phyloP scores from a whole-genome alignment of 192 early-diverging fungal species.

The Borealophlyctis nickersoniae region DNA sequence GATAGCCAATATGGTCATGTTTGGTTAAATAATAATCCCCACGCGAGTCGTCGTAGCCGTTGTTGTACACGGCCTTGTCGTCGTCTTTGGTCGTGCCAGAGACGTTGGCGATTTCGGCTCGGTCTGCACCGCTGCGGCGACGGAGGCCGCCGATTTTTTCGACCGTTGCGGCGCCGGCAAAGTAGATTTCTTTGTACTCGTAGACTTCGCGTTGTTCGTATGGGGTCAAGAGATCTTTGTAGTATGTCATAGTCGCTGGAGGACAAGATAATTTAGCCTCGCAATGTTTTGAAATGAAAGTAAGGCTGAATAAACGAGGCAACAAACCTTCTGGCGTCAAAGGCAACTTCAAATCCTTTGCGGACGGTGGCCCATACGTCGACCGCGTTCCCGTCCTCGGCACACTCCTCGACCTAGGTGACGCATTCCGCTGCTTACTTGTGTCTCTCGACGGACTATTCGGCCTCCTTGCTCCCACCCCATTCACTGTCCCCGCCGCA shows the following conservation, averaged over 20 bases:
- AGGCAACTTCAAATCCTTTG: slow-evolving; percentile 34
- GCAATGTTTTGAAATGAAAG: background rate
- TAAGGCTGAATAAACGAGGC: background rate
- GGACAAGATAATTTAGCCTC: slow-evolving; percentile 9
- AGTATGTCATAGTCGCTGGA: slow-evolving; percentile 38
- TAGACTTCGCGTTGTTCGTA: slow-evolving; percentile 88
- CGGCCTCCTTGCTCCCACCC: background rate
- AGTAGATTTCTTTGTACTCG: slow-evolving; percentile 80
- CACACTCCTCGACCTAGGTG: background rate
- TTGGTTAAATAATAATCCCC: slow-evolving; percentile 86
- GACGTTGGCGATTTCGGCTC: slow-evolving; percentile 57
- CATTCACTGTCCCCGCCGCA: background rate
- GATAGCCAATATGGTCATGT: slow-evolving; percentile 89
- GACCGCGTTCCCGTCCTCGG: background rate
- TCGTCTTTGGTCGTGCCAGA: slow-evolving; percentile 38
- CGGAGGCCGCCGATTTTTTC: slow-evolving; percentile 61
- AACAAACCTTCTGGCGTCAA: slow-evolving; percentile 38
- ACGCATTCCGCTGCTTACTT: background rate
- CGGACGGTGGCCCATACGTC: background rate
- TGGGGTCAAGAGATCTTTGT: slow-evolving; percentile 58
- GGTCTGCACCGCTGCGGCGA: slow-evolving; percentile 56
- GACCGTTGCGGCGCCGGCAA: slow-evolving; percentile 69
- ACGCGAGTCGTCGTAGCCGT: slow-evolving; percentile 83
- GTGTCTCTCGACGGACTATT: background rate
- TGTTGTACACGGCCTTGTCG: slow-evolving; percentile 38